Conservation (phyloP, 495 filamentous ascomycete species). For the Lophium mytilinum region DNA sequence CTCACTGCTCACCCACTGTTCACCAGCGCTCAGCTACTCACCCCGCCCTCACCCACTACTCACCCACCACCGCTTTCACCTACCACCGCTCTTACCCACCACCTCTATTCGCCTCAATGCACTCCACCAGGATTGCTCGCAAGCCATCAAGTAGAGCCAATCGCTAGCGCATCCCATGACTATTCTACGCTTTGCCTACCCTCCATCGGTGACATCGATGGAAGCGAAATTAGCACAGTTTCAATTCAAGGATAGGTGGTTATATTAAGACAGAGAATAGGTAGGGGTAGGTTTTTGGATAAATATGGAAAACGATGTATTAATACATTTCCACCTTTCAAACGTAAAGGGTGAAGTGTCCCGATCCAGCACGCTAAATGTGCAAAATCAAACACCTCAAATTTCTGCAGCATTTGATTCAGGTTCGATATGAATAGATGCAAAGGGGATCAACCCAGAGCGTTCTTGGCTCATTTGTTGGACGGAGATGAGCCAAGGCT, state of each 20-base stretch:
- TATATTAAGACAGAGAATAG: neutral
- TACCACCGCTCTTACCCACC: no score
- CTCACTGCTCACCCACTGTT: no score
- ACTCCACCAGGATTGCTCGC: no score
- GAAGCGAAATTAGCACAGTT: constrained; percentile 1
- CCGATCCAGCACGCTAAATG: neutral
- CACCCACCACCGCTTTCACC: no score
- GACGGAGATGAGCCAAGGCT: no score
- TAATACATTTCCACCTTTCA: neutral
- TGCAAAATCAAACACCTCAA: neutral
- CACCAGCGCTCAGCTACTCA: no score
- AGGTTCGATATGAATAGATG: neutral
- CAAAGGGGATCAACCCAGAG: neutral
- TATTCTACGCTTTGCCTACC: neutral
- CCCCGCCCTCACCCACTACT: no score
- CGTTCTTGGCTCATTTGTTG: no score
- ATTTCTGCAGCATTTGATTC: neutral
- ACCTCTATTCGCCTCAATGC: no score
- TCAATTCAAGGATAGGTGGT: neutral
- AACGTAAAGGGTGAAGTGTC: neutral
- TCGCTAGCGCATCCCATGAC: neutral
- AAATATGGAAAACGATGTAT: neutral
- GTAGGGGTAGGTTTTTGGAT: neutral
- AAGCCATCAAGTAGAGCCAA: neutral
- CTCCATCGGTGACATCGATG: neutral